phyloP scores from a whole-genome alignment of 176 grass and related monocot genomes.

The Paspalum notatum region DNA sequence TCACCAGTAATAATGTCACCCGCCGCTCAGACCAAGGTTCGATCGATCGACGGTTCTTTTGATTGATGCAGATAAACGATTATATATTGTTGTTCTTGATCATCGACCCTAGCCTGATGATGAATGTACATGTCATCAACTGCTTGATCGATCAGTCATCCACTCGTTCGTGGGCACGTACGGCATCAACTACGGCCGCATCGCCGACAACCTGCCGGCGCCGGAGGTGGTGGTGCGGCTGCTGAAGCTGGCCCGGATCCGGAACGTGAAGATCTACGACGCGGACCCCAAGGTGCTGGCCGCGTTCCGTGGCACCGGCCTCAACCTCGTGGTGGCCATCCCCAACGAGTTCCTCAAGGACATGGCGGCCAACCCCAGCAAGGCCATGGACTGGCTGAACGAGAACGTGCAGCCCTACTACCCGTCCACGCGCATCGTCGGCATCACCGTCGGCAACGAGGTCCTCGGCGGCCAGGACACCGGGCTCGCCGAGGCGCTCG shows the following conservation, averaged over 20 bases:
- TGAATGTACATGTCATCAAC: not conserved
- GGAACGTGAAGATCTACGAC: constrained; percentile 76
- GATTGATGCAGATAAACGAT: not conserved
- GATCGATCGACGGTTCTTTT: not conserved
- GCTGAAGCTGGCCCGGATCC: constrained; percentile 55
- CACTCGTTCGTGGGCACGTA: constrained; percentile 62
- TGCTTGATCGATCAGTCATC: not conserved
- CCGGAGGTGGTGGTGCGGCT: constrained; percentile 56
- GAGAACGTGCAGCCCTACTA: constrained; percentile 69
- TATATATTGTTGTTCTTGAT: not conserved
- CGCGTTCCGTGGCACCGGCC: constrained; percentile 53
- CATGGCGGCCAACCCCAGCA: constrained; percentile 50
- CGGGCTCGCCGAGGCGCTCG: constrained; percentile 58
- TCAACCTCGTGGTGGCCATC: constrained; percentile 75
- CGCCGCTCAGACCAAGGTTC: not conserved
- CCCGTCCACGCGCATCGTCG: constrained; percentile 59
- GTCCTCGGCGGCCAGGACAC: constrained; percentile 63
- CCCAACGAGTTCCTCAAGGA: constrained; percentile 56
- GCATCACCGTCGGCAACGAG: constrained; percentile 89
- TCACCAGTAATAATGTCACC: not conserved
- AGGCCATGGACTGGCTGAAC: constrained; percentile 72
- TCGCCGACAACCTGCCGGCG: constrained; percentile 67
- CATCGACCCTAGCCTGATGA: not conserved
- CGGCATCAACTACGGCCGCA: constrained; percentile 79
- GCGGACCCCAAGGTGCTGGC: constrained; percentile 53